A percentile compares a stretch with the other conserved stretches of the same genome.
Conservation (phyloP, 192 early-diverging fungal species). For the Chytriomyces sp. region DNA sequence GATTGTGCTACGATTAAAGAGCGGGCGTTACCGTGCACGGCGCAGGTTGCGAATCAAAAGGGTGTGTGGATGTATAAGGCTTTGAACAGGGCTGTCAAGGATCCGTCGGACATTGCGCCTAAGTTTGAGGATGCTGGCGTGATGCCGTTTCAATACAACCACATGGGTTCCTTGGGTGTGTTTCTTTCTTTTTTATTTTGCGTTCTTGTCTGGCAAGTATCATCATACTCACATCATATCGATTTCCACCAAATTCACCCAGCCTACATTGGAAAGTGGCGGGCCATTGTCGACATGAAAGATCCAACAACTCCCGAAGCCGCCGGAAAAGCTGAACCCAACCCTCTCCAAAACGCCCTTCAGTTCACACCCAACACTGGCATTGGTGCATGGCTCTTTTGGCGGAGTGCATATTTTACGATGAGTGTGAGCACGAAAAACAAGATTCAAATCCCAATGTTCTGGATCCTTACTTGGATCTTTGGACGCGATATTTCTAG, state of each 20-base stretch:
- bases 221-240: too few species aligned
- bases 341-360: background rate
- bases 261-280: constrained; percentile 70
- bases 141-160: constrained; percentile 62
- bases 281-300: constrained; percentile 44
- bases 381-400: constrained; percentile 55
- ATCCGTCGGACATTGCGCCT: constrained; percentile 25
- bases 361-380: constrained; percentile 34
- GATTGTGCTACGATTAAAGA: constrained; percentile 88
- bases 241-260: background rate
- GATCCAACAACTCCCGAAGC: background rate
- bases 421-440: constrained; percentile 71
- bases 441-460: constrained; percentile 64
- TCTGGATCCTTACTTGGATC: constrained; percentile 36
- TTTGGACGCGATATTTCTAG: constrained; percentile 31
- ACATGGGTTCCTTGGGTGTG: constrained; percentile 59
- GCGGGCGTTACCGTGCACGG: constrained; percentile 77
- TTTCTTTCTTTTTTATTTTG: background rate
- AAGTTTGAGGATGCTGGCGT: constrained; percentile 7
- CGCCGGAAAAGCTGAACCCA: background rate
- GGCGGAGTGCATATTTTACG: constrained; percentile 76
- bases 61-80: constrained; percentile 67
- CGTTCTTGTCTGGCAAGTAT: background rate
- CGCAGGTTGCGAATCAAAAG: constrained; percentile 85
- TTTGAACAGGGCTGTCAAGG: constrained; percentile 24